phyloP scores from a whole-genome alignment of 208 protist species.

The Tetramitus jugosus region DNA sequence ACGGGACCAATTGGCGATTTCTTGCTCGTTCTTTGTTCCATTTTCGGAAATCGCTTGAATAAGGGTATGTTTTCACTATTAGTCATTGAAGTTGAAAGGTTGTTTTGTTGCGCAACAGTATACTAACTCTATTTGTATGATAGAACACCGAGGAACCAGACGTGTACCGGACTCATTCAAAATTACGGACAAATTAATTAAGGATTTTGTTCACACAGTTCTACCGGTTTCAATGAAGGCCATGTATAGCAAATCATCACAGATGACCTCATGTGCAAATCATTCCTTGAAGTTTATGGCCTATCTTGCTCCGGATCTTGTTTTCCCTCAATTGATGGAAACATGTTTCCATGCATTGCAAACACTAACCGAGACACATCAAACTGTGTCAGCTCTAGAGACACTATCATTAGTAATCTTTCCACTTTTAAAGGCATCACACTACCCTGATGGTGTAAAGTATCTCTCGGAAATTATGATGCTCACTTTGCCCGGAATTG shows the following conservation, averaged over 20 bases:
- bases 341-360: constrained; percentile 21
- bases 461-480: constrained; percentile 13
- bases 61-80: background rate
- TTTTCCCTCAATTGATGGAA: constrained; percentile 21
- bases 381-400: constrained; percentile 18
- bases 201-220: constrained; percentile 15
- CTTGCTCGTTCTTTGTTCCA: constrained; percentile 1
- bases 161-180: background rate
- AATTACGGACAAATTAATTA: background rate
- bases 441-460: constrained; percentile 2
- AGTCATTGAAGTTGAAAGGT: background rate
- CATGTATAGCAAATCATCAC: background rate
- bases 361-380: constrained; percentile 24
- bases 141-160: too few species aligned
- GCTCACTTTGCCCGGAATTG: constrained; percentile 24
- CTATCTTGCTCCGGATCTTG: background rate
- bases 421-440: background rate
- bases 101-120: too few species aligned
- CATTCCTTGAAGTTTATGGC: constrained; percentile 15
- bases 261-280: constrained; percentile 26
- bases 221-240: background rate
- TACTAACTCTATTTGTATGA: too few species aligned
- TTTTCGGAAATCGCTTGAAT: constrained; percentile 16
- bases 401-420: constrained; percentile 15
- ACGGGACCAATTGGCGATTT: constrained; percentile 6